phyloP scores from a whole-genome alignment of 768 basidiomycete species.

The Tricholoma terreum region DNA sequence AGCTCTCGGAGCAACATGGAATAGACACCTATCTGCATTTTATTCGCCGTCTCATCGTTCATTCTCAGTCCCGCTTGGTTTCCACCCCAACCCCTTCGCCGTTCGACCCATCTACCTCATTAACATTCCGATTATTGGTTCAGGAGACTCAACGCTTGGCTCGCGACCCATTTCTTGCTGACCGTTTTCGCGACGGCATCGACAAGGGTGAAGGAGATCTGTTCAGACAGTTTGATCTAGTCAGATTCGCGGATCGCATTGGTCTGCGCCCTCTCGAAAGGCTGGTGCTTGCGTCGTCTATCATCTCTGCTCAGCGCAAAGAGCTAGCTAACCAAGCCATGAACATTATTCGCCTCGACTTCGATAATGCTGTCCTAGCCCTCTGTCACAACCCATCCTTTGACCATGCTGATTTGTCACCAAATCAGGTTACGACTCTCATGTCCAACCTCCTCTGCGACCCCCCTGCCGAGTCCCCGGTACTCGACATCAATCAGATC shows the following conservation, averaged over 20 bases:
- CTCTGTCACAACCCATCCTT: conserved; percentile 79
- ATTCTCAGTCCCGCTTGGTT: conserved; percentile 71
- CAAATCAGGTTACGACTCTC: conserved; percentile 72
- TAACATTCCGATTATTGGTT: conserved; percentile 81
- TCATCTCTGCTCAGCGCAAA: conserved; percentile 58
- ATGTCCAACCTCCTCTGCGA: conserved; percentile 79
- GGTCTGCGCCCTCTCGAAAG: conserved; percentile 78
- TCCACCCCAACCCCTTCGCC: conserved; percentile 57
- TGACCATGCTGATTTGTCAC: conserved; percentile 76
- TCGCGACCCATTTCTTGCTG: conserved; percentile 86
- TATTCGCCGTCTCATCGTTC: conserved; percentile 91
- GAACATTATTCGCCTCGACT: conserved; percentile 69
- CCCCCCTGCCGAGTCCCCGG: conserved; percentile 61
- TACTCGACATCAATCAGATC: conserved; percentile 70
- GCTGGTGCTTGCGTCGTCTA: conserved; percentile 71
- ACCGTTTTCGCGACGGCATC: conserved; percentile 86
- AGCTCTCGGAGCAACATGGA: conserved; percentile 97
- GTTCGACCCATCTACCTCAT: conserved; percentile 70
- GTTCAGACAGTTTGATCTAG: conserved; percentile 80
- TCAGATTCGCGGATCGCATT: conserved; percentile 78
- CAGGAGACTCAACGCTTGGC: conserved; percentile 89
- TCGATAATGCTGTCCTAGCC: conserved; percentile 73
- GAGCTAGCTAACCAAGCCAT: conserved; percentile 64
- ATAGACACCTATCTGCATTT: conserved; percentile 97
- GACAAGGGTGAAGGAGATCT: conserved; percentile 85